Evolutionary conservation across 2,329 filamentous ascomycete genomes (phyloP).

Genomic region (Eurotiales sp.): DNA sequence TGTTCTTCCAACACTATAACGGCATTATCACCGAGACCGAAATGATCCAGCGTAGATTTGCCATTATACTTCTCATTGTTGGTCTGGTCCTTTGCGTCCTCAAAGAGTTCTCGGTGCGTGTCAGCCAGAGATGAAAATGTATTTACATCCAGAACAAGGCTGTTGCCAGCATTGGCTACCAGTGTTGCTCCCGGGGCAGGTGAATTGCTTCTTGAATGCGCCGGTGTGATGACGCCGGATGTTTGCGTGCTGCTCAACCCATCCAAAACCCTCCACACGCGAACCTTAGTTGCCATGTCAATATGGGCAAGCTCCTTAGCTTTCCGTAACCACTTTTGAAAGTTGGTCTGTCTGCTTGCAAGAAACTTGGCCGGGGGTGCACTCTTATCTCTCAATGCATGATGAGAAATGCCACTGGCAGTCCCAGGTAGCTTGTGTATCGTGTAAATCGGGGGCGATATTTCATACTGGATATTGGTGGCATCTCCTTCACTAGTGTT

Average conservation of each 20-base stretch:
- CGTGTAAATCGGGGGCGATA: constrained; percentile 79
- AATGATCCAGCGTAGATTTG: constrained; percentile 59
- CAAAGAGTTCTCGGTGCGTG: constrained; percentile 60
- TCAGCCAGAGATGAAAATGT: constrained; percentile 61
- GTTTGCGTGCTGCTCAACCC: constrained; percentile 43
- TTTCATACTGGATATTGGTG: constrained; percentile 75
- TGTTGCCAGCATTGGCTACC: constrained; percentile 40
- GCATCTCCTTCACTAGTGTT: constrained; percentile 62
- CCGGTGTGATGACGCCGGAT: constrained; percentile 43
- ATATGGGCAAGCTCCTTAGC: constrained; percentile 68
- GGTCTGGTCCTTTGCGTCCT: constrained; percentile 65
- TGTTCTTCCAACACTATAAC: constrained; percentile 82
- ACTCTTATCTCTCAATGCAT: constrained; percentile 58
- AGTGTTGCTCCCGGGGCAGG: constrained; percentile 42
- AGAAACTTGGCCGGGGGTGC: constrained; percentile 63
- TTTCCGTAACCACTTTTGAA: constrained; percentile 70
- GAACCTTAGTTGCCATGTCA: constrained; percentile 67
- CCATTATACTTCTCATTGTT: constrained; percentile 75
- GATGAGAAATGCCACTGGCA: constrained; percentile 55
- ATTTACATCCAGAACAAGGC: constrained; percentile 59
- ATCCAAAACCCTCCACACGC: constrained; percentile 64
- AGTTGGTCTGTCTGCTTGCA: constrained; percentile 66
- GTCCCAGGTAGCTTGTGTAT: constrained; percentile 70
- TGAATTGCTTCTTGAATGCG: constrained; percentile 40
- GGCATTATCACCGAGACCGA: constrained; percentile 68